Evolutionary conservation across 768 basidiomycete species (phyloP).

Genomic region (Chalciporus pseudorubinellus): DNA sequence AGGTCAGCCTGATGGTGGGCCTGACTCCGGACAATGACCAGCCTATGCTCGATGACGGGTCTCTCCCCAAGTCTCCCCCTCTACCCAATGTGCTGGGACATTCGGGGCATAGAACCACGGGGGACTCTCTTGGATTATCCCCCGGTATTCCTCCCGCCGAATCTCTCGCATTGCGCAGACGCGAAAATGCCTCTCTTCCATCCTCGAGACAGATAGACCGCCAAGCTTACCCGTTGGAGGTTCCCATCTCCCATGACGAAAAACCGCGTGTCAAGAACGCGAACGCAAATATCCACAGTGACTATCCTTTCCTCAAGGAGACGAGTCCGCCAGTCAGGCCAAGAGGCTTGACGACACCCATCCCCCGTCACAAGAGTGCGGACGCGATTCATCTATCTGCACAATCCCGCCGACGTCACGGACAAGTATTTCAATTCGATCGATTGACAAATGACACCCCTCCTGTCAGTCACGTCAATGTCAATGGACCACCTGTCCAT

Average conservation of each 20-base stretch:
- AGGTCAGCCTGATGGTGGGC: conserved; percentile 33
- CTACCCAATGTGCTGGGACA: neutral
- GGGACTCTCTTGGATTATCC: conserved; percentile 9
- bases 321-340: neutral
- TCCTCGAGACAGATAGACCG: neutral
- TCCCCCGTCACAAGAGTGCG: conserved; percentile 8
- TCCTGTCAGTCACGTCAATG: conserved; percentile 1
- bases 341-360: neutral
- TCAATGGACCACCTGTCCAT: conserved; percentile 12
- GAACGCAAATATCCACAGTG: neutral
- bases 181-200: neutral
- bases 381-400: conserved; percentile 4
- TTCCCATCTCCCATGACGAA: neutral
- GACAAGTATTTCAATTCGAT: conserved; percentile 24
- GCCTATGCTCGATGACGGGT: neutral
- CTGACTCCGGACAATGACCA: conserved; percentile 21
- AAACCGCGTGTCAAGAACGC: neutral
- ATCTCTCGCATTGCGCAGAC: conserved; percentile 16
- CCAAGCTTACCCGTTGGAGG: neutral
- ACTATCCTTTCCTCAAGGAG: neutral
- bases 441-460: neutral
- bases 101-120: conserved; percentile 1
- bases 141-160: conserved; percentile 18
- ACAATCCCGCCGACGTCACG: conserved; percentile 22
- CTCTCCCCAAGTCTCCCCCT: neutral